Evolutionary conservation across 495 filamentous ascomycete genomes (phyloP).

Genomic region (Aspergillus ellipticus): DNA sequence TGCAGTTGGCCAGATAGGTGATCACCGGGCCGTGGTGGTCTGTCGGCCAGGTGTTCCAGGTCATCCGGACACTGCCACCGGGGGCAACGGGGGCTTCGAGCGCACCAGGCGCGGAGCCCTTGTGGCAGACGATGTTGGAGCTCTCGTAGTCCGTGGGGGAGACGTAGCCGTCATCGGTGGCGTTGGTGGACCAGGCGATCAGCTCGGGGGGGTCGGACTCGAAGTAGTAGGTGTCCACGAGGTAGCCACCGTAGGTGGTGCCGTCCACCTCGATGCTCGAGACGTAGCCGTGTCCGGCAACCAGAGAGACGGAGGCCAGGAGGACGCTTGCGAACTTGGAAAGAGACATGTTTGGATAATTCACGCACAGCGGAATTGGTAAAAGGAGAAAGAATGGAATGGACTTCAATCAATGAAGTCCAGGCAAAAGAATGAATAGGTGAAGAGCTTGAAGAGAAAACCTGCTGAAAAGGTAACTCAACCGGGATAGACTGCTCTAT

Average conservation of each 20-base stretch:
- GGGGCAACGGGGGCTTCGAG: slow-evolving; percentile 51
- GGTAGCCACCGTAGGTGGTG: slow-evolving; percentile 13
- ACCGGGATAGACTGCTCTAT: neutral
- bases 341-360: slow-evolving; percentile 9
- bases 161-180: slow-evolving; percentile 58
- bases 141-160: slow-evolving; percentile 43
- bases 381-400: neutral
- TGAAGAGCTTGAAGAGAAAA: neutral
- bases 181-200: slow-evolving; percentile 54
- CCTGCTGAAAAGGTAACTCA: neutral
- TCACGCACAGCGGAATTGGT: neutral
- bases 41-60: slow-evolving; percentile 65
- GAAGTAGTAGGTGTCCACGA: slow-evolving; percentile 32
- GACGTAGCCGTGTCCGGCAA: slow-evolving; percentile 12
- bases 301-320: slow-evolving; percentile 8
- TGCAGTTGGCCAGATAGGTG: slow-evolving; percentile 69
- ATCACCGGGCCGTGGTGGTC: slow-evolving; percentile 68
- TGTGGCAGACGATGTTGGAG: slow-evolving; percentile 68
- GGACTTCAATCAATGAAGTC: slow-evolving; percentile 10
- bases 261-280: slow-evolving; percentile 14
- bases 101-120: slow-evolving; percentile 46
- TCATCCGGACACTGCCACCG: slow-evolving; percentile 52
- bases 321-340: slow-evolving; percentile 7
- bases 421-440: neutral
- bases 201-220: slow-evolving; percentile 42